Evolutionary conservation across 257 asterid species (phyloP), one percentile per base, ranked within the genome.

Genomic region (Jacaranda mimosifolia): DNA sequence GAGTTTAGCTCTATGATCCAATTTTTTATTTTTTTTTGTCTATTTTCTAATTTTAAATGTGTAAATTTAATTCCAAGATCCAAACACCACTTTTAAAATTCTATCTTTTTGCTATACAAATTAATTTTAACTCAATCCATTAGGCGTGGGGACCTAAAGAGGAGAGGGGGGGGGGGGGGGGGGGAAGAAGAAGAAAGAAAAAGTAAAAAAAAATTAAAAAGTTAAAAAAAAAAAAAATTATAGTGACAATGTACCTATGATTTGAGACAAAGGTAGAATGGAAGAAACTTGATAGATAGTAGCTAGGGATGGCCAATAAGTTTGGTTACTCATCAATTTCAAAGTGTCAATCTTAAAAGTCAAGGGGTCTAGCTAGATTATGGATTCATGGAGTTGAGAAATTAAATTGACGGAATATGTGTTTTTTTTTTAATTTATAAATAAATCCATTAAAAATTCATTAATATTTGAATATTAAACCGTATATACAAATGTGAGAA

Each of bases 321-420:
- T 72, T 70, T 58, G 77, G 67, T 60, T n/a, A 56, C 68, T 56
- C 21, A 56, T 18, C 12, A 53, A 53, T 58, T 56, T 67, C 72
- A 45, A 15, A 14, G 36, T 8, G 58, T 67, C 72, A 46, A 40
- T 43, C 18, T 48, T 48, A 46, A 43, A 67, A 21, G 57, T 26
- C 74, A 51, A 35, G 26, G 48, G 48, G 49, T 43, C 32, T n/a
- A n/a, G n/a, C n/a, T n/a, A 48, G 32, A 68, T 66, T 63, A 39
- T 18, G 45, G 45, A 40, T 0, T 40, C 45, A 40, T 3, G 45
- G 45, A 40, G 45, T 8, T 4, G 7, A 40, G 4, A 4, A 40
- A 40, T 40, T 40, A 40, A 40, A 40, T 40, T 40, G 45, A 40
- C 0, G 45, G 45, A n/a, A n/a, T n/a, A n/a, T n/a, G n/a, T n/a